Evolutionary conservation across 768 basidiomycete genomes (phyloP).

Genomic region (Tubosaeta sp.): DNA sequence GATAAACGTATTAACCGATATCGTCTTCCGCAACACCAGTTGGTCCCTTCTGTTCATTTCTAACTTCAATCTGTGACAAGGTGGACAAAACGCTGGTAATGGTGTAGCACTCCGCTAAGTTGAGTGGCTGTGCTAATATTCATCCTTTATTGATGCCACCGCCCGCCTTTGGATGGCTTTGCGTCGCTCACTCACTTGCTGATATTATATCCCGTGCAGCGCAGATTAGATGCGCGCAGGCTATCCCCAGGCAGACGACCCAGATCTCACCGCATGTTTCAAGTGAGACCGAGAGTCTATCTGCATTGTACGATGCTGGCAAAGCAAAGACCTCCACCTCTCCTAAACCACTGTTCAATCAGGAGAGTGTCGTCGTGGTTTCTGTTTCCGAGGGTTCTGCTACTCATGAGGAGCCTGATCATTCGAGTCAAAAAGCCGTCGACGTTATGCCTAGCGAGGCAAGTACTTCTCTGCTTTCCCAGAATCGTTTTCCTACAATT

Average conservation of each 20-base stretch:
- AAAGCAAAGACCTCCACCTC: neutral
- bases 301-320: neutral
- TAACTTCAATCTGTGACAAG: too few relatives aligned
- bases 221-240: constrained; percentile 48
- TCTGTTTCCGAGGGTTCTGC: neutral
- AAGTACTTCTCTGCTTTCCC: neutral
- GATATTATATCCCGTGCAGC: constrained; percentile 64
- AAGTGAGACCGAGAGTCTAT: neutral
- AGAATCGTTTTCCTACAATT: too few relatives aligned
- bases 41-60: too few relatives aligned
- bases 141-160: constrained; percentile 50
- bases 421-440: neutral
- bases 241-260: neutral
- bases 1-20: too few relatives aligned
- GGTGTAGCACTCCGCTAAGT: neutral
- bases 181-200: constrained; percentile 55
- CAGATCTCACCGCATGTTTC: neutral
- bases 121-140: constrained; percentile 13
- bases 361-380: neutral
- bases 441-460: constrained; percentile 1
- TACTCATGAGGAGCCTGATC: neutral
- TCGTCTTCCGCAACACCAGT: too few relatives aligned
- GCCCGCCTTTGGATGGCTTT: constrained; percentile 67
- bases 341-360: neutral
- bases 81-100: too few relatives aligned